Base-by-base conservation (phyloP, 179 eudicot genomes). In the Patellifolia procumbens region DNA sequence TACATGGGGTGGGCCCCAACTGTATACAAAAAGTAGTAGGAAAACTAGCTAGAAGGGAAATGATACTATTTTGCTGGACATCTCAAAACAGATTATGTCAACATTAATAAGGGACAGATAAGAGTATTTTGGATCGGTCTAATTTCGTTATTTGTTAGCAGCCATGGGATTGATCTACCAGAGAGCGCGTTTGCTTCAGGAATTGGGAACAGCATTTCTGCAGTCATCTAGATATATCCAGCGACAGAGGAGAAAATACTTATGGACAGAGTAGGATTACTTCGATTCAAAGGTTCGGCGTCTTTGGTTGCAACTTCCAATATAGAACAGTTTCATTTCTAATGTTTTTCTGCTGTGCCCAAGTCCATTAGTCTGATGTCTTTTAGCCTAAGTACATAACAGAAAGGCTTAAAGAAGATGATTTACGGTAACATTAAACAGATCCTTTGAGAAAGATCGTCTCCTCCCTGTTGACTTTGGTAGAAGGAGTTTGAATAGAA, bases 151-250 rank as follows among this genome's bases (percentile, higher is more conserved):
- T 68, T 11, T 56, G 13, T 55, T 20, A 68, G 76, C 85, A 85
- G 77, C 67, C 81, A 70, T 28, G 82, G 76, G 61, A 77, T 80
- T 28, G 51, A 80, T 70, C 83, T 82, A 74, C 85, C 85, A 0
- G 85, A 82, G 59, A 82, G 80, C 74, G 82, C 83, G 26, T 85
- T 82, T 62, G 72, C 80, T 11, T 49, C 81, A 34, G 62, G 80
- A n/a, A 61, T 64, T 53, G 81, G 76, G 60, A 76, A 61, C 68
- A 29, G 81, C 81, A 79, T 81, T 35, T 79, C 81, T 11, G 51
- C 81, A 29, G 73, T 74, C 80, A 74, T 74, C 55, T 85, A 74
- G 83, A 10, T 66, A 10, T 66, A 42, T 59, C 24, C 70, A 28
- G 68, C 56, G 42, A 39, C 24, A 37, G 61, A 56, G 63, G 63